A percentile compares a stretch with the other conserved stretches of the same genome.
These are phyloP conservation scores for Symbiodinium natans DNA, from an alignment of 73 alveolate genomes.

Conservation along the genomic window DNA sequence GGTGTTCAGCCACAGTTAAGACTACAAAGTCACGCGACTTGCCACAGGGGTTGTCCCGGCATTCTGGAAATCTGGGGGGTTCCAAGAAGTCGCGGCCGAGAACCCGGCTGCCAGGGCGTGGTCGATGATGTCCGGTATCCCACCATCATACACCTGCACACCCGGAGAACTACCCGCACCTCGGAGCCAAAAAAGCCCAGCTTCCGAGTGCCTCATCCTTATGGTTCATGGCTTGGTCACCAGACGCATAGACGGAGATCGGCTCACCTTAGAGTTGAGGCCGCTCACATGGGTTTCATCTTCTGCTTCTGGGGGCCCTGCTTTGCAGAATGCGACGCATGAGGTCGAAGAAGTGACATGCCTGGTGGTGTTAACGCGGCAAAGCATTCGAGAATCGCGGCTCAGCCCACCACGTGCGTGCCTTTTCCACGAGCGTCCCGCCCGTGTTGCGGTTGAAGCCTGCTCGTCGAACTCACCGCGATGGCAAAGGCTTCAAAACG, in stretches of 20 bases:
- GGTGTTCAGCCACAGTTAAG: no score
- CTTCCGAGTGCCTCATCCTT: background rate
- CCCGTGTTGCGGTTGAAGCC: slow-evolving; percentile 20
- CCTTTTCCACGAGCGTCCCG: slow-evolving; percentile 21
- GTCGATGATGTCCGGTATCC: slow-evolving; percentile 13
- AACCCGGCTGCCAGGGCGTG: background rate
- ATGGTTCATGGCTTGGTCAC: slow-evolving; percentile 29
- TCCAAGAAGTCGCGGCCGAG: background rate
- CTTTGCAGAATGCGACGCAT: slow-evolving; percentile 25
- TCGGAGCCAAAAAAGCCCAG: background rate
- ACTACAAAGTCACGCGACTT: no score
- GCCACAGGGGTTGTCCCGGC: no score
- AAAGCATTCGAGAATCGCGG: no score
- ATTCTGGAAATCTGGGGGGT: no score
- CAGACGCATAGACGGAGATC: background rate
- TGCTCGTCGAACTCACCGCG: background rate
- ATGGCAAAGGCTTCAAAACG: no score
- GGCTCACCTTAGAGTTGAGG: background rate
- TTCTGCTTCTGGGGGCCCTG: background rate
- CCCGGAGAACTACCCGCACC: background rate
- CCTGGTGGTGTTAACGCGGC: background rate
- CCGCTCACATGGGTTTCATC: no score
- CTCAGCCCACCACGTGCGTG: background rate
- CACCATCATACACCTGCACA: background rate
- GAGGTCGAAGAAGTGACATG: slow-evolving; percentile 26